These are phyloP conservation scores for Kodamaea derodonti DNA, from an alignment of 1,139 yeast species.

Conservation along the genomic window DNA sequence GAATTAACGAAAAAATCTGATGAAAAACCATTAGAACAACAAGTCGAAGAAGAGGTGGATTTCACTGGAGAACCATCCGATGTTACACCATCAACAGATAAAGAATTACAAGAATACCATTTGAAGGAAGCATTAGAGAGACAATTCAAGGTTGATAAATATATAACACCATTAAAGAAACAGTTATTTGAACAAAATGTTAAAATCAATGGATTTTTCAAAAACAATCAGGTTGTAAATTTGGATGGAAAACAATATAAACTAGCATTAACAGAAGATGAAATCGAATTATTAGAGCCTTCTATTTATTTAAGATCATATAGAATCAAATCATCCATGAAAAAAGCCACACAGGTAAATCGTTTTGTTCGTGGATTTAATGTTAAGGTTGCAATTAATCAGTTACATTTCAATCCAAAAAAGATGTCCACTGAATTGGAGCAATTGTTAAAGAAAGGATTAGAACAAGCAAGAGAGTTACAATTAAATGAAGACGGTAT, in stretches of 20 bases:
- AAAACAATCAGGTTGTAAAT: conserved; percentile 53
- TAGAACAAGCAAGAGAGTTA: conserved; percentile 61
- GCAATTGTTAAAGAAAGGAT: conserved; percentile 67
- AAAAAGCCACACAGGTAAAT: conserved; percentile 80
- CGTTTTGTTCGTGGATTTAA: conserved; percentile 70
- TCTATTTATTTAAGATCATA: conserved; percentile 72
- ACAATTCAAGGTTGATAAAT: conserved; percentile 32
- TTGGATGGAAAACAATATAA: conserved; percentile 50
- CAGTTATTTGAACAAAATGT: conserved; percentile 62
- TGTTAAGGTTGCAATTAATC: conserved; percentile 80
- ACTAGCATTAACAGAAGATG: conserved; percentile 56
- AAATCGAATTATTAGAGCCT: conserved; percentile 80
- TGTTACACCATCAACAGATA: conserved; percentile 28
- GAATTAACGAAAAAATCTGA: conserved; percentile 22
- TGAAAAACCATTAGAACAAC: conserved; percentile 7
- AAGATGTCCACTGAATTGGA: conserved; percentile 78
- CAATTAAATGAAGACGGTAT: conserved; percentile 59
- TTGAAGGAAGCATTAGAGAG: conserved; percentile 24
- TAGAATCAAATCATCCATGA: conserved; percentile 80
- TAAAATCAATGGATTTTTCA: conserved; percentile 66
- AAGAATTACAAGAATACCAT: conserved; percentile 32
- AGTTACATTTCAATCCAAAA: conserved; percentile 84
- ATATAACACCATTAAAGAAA: conserved; percentile 70
- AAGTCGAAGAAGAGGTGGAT: conserved; percentile 11
- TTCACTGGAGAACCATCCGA: conserved; percentile 9